Conservation (phyloP, 345 rosid species). For the Microthlaspi erraticum region DNA sequence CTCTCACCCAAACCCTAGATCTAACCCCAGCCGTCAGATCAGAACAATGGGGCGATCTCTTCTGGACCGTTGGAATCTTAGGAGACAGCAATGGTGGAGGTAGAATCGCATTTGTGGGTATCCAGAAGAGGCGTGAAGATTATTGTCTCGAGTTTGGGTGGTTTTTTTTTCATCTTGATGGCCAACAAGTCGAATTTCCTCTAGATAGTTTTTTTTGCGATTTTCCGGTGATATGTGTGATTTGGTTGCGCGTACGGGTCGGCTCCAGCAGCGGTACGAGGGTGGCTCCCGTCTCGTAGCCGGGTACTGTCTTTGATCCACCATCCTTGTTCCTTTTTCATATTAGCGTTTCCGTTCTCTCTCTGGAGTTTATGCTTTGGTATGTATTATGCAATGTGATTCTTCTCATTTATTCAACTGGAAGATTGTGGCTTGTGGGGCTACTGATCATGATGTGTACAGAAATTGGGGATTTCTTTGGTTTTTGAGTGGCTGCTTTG, state of each 20-base stretch:
- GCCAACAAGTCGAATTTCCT: slow-evolving; percentile 33
- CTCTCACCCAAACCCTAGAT: slow-evolving; percentile 40
- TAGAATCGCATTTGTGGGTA: slow-evolving; percentile 42
- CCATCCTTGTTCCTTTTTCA: background rate
- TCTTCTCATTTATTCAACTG: background rate
- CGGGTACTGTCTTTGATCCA: slow-evolving; percentile 55
- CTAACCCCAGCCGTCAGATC: slow-evolving; percentile 48
- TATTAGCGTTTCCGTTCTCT: slow-evolving; percentile 1
- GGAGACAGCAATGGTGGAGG: slow-evolving; percentile 44
- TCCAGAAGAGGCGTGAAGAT: slow-evolving; percentile 45
- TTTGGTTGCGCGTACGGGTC: slow-evolving; percentile 98
- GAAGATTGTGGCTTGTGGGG: background rate
- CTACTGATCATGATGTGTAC: slow-evolving; percentile 7
- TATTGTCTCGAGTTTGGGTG: slow-evolving; percentile 29
- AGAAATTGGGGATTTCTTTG: background rate
- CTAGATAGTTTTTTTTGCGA: slow-evolving; percentile 11
- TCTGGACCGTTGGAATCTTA: slow-evolving; percentile 44
- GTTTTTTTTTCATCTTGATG: slow-evolving; percentile 34
- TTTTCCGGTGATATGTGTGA: slow-evolving; percentile 61
- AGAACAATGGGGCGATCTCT: slow-evolving; percentile 37
- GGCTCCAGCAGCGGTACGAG: slow-evolving; percentile 94
- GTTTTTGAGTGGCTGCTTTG: background rate
- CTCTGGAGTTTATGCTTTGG: slow-evolving; percentile 17
- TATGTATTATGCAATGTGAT: slow-evolving; percentile 23
- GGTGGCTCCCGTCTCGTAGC: slow-evolving; percentile 95